Percentiles rank a stretch among this genome's conserved stretches.
phyloP scores from a whole-genome alignment of 805 yeast species.

The Candida corydali region DNA sequence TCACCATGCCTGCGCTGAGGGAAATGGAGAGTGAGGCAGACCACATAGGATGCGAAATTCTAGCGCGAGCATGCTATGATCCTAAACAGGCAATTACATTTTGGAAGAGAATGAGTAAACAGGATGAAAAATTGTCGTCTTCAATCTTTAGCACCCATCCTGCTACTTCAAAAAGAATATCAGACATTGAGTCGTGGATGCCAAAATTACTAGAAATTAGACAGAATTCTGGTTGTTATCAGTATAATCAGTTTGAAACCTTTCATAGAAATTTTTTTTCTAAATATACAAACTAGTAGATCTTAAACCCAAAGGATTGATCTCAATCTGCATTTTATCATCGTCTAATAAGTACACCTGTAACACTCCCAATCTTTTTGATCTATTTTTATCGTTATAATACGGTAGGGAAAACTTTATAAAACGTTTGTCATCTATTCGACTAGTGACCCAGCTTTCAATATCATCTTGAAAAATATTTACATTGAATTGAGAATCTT shows the following conservation, averaged over 20 bases:
- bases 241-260: slow-evolving; percentile 15
- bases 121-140: slow-evolving; percentile 30
- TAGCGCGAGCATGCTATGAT: slow-evolving; percentile 86
- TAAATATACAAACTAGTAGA: background rate
- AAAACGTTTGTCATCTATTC: slow-evolving; percentile 17
- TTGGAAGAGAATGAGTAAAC: slow-evolving; percentile 75
- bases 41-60: slow-evolving; percentile 84
- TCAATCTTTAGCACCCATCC: slow-evolving; percentile 90
- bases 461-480: slow-evolving; percentile 17
- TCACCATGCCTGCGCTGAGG: slow-evolving; percentile 82
- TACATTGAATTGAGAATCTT: slow-evolving; percentile 29
- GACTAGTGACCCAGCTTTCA: slow-evolving; percentile 21
- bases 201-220: slow-evolving; percentile 48
- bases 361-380: slow-evolving; percentile 28
- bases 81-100: slow-evolving; percentile 69
- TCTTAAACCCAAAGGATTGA: slow-evolving; percentile 11
- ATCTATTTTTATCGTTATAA: slow-evolving; percentile 17
- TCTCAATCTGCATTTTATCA: slow-evolving; percentile 13
- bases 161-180: slow-evolving; percentile 65
- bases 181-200: slow-evolving; percentile 65
- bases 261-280: slow-evolving; percentile 14
- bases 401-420: slow-evolving; percentile 34
- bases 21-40: slow-evolving; percentile 97
- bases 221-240: slow-evolving; percentile 40
- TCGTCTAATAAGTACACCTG: slow-evolving; percentile 24